Evolutionary conservation across 2,329 filamentous ascomycete species (phyloP).

Genomic region (Penicillium brasilianum): DNA sequence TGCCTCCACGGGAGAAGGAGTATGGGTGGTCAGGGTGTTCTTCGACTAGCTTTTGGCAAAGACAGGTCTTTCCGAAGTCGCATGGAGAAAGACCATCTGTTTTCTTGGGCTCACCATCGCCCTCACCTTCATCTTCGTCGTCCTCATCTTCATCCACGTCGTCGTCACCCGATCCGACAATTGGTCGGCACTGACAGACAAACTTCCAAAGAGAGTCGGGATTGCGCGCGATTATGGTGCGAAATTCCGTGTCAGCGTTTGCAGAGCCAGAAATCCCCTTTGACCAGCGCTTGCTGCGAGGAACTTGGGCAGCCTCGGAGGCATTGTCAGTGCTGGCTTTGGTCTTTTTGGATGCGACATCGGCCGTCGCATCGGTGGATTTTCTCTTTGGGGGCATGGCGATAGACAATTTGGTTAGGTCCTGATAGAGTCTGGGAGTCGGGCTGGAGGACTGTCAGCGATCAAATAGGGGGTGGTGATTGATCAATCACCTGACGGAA

Average conservation of each 20-base stretch:
- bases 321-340: background rate
- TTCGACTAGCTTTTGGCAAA: background rate
- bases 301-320: background rate
- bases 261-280: constrained; percentile 8
- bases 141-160: background rate
- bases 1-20: background rate
- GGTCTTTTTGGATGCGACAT: background rate
- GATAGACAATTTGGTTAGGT: background rate
- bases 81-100: background rate
- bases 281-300: constrained; percentile 7
- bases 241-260: constrained; percentile 8
- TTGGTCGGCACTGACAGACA: background rate
- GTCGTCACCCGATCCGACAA: background rate
- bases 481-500: background rate
- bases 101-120: constrained; percentile 4
- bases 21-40: constrained; percentile 9
- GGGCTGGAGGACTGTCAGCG: background rate
- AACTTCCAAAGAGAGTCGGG: background rate
- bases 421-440: too few relatives aligned
- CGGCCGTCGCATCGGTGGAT: background rate
- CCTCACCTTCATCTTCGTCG: background rate
- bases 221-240: background rate
- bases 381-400: constrained; percentile 4
- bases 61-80: background rate
- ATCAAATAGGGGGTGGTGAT: background rate